A percentile compares a stretch with the other conserved stretches of the same genome.
These are phyloP conservation scores for Cytospora schulzeri DNA, from an alignment of 2,329 filamentous ascomycete species.

Conservation along the genomic window DNA sequence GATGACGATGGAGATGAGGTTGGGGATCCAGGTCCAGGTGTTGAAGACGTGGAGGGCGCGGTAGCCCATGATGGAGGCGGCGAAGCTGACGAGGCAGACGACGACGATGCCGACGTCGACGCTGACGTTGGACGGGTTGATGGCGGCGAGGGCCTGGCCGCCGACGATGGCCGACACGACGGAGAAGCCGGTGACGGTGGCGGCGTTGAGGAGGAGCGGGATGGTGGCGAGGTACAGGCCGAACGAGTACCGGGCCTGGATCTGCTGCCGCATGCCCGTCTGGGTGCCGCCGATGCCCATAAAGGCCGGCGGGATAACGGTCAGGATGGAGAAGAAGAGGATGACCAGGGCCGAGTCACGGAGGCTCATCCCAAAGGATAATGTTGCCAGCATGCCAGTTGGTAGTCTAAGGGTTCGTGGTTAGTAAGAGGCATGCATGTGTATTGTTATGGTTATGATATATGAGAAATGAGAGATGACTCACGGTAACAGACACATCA, in stretches of 20 bases:
- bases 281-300: conserved; percentile 56
- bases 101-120: conserved; percentile 61
- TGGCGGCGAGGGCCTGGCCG: conserved; percentile 53
- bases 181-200: conserved; percentile 60
- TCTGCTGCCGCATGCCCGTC: conserved; percentile 61
- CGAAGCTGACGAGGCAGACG: conserved; percentile 53
- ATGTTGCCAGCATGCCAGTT: conserved; percentile 60
- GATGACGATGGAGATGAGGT: conserved; percentile 53
- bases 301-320: conserved; percentile 56
- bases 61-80: conserved; percentile 59
- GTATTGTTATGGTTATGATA: neutral
- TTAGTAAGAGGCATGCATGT: neutral
- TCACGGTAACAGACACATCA: conserved; percentile 60
- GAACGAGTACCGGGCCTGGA: conserved; percentile 63
- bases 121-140: conserved; percentile 48
- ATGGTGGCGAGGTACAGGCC: conserved; percentile 55
- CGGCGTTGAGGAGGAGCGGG: conserved; percentile 56
- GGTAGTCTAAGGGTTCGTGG: conserved; percentile 47
- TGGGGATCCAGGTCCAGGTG: conserved; percentile 59
- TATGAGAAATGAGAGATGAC: conserved; percentile 32
- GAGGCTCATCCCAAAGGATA: conserved; percentile 55
- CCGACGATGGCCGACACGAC: conserved; percentile 59
- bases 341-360: conserved; percentile 59
- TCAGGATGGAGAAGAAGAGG: conserved; percentile 59
- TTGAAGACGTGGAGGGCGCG: conserved; percentile 56